These are phyloP conservation scores for Neostapfia colusana DNA, from an alignment of 176 grass and related monocot genomes.

Conservation along the genomic window DNA sequence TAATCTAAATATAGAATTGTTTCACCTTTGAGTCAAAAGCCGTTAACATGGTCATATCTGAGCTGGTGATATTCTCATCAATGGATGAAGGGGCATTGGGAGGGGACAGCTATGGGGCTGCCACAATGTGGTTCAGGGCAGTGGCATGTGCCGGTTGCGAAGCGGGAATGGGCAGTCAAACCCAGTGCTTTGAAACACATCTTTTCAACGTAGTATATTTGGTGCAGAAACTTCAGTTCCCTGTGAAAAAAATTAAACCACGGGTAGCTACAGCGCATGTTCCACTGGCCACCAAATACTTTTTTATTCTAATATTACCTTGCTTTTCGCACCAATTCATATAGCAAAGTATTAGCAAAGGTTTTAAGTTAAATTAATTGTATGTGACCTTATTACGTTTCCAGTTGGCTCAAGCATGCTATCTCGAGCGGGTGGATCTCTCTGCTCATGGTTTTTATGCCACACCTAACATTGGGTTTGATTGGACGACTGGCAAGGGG, in stretches of 20 bases:
- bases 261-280: background rate
- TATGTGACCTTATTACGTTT: conserved; percentile 17
- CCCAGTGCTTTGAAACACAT: background rate
- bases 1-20: no score
- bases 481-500: conserved; percentile 75
- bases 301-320: background rate
- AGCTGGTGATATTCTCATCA: no score
- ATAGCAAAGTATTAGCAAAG: background rate
- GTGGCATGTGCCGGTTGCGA: background rate
- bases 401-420: conserved; percentile 70
- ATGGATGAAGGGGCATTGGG: background rate
- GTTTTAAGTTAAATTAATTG: conserved; percentile 21
- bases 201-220: background rate
- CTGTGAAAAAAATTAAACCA: background rate
- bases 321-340: background rate
- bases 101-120: background rate
- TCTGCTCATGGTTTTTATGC: conserved; percentile 95
- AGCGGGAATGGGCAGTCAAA: background rate
- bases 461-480: conserved; percentile 76
- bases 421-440: conserved; percentile 83
- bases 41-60: no score
- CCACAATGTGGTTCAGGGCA: background rate
- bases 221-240: background rate
- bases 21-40: no score
- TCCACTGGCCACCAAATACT: background rate